Evolutionary conservation across 768 basidiomycete species (phyloP), one percentile per base, ranked within the genome.

Genomic region (Trametes coccinea): DNA sequence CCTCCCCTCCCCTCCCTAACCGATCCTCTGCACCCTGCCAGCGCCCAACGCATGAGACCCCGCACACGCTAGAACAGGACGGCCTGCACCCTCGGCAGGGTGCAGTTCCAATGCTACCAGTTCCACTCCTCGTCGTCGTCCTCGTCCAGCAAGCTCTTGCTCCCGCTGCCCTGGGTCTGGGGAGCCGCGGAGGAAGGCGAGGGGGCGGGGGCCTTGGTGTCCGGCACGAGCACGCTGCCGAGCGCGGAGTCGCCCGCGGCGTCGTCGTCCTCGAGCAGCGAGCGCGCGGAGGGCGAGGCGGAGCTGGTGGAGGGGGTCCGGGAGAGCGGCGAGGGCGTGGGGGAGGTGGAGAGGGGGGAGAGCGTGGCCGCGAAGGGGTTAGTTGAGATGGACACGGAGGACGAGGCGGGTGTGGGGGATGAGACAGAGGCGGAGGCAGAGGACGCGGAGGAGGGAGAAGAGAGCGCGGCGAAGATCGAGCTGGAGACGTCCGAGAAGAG

Each of bases 401-500:
- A 14, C 60, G 59, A 6, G 68, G 59, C 1, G 75, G 67, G n/a
- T 71, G 62, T 13, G 71, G 71, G 22, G 22, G 22, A 45, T 59
- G 69, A n/a, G 52, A 53, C 69, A 5, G 51, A 43, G 10, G 68
- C n/a, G 72, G 62, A 10, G 72, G 70, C 43, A 6, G 52, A 46
- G 8, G 72, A 64, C 2, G 78, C 66, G 29, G 66, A 60, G 13
- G 74, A 61, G 5, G 75, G 74, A 0, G 77, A 73, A 13, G 75
- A 63, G 2, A 81, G 77, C 6, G 80, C 85, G 2, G 81, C 77
- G 9, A 79, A 79, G 39, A 86, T 76, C 43, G 82, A 79, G 62
- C 80, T 79, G 5, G 86, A 86, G 17, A 89, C 82, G 69, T 89
- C 89, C 0, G 86, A 82, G 55, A 90, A 69, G 33, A 90, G 78